These are phyloP conservation scores for Chaetomium olivaceum DNA, from an alignment of 2,329 filamentous ascomycete species.

Conservation along the genomic window DNA sequence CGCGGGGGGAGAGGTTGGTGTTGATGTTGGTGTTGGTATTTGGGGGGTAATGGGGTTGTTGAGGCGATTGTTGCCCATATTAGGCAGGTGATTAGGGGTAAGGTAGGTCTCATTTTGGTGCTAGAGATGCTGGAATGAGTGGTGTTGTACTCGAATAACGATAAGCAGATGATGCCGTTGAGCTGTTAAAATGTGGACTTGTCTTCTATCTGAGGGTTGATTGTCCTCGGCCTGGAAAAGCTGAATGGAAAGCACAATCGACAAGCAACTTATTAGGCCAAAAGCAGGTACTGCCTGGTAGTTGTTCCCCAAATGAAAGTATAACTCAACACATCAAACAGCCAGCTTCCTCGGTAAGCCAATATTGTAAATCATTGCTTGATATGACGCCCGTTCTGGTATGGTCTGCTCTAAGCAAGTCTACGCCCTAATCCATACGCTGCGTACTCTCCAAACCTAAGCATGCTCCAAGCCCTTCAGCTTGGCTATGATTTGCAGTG, in stretches of 20 bases:
- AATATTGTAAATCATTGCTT: not conserved
- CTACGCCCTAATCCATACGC: not conserved
- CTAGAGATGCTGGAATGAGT: not conserved
- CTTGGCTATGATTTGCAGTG: conserved; percentile 53
- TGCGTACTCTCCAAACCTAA: not conserved
- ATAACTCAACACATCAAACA: no score
- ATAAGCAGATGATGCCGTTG: not conserved
- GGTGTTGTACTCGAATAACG: no score
- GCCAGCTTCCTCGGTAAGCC: no score
- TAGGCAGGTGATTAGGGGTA: not conserved
- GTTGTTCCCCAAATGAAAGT: no score
- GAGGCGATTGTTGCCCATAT: not conserved
- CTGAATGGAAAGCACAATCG: no score
- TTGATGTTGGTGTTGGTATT: not conserved
- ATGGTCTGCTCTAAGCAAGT: not conserved
- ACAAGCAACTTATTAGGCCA: no score
- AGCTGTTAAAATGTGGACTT: not conserved
- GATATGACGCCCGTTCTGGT: not conserved
- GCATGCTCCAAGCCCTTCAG: conserved; percentile 35
- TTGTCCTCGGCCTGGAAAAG: not conserved
- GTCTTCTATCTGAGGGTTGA: not conserved
- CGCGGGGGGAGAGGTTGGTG: not conserved
- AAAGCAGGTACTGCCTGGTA: no score
- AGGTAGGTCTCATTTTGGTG: not conserved
- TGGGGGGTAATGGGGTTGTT: not conserved